A percentile compares a stretch with the other conserved stretches of the same genome.
These are phyloP conservation scores for Fistulina hepatica DNA, from an alignment of 1,284 basidiomycete genomes.

Conservation along the genomic window DNA sequence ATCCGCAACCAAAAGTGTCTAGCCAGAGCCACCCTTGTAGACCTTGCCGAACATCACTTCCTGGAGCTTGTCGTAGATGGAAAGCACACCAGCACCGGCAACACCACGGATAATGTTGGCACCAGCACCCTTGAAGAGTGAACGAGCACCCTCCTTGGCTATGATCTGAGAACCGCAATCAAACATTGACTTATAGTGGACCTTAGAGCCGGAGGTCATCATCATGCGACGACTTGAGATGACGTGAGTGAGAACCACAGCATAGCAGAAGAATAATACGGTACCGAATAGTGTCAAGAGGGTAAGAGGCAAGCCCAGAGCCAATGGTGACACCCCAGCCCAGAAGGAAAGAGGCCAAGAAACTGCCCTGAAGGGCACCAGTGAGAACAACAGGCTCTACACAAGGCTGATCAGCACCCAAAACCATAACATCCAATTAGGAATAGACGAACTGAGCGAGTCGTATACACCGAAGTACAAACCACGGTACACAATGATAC, in stretches of 20 bases:
- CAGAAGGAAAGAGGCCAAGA: conserved; percentile 84
- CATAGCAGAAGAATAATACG: conserved; percentile 21
- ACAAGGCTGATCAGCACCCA: conserved; percentile 7
- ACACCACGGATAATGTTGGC: conserved; percentile 98
- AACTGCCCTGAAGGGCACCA: conserved; percentile 80
- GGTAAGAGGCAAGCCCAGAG: conserved; percentile 93
- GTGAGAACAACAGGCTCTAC: conserved; percentile 85
- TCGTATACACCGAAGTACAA: conserved; percentile 94
- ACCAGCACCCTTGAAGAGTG: conserved; percentile 93
- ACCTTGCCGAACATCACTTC: conserved; percentile 90
- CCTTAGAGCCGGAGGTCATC: conserved; percentile 82
- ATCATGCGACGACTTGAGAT: conserved; percentile 80
- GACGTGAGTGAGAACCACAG: conserved; percentile 14
- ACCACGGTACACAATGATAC: conserved; percentile 95
- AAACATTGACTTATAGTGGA: conserved; percentile 90
- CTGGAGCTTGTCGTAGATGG: conserved; percentile 91
- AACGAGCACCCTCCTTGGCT: conserved; percentile 83
- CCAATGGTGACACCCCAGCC: conserved; percentile 93
- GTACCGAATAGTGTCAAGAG: conserved; percentile 86
- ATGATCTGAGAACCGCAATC: conserved; percentile 76
- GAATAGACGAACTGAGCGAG: conserved; percentile 62
- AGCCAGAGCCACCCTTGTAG: conserved; percentile 73
- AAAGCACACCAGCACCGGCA: conserved; percentile 94
- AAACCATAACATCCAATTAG: neutral
- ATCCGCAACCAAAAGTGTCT: no score